Percentiles rank a stretch among this genome's conserved stretches.
These are phyloP conservation scores for Lentinus brumalis DNA, from an alignment of 768 basidiomycete species.

Conservation along the genomic window DNA sequence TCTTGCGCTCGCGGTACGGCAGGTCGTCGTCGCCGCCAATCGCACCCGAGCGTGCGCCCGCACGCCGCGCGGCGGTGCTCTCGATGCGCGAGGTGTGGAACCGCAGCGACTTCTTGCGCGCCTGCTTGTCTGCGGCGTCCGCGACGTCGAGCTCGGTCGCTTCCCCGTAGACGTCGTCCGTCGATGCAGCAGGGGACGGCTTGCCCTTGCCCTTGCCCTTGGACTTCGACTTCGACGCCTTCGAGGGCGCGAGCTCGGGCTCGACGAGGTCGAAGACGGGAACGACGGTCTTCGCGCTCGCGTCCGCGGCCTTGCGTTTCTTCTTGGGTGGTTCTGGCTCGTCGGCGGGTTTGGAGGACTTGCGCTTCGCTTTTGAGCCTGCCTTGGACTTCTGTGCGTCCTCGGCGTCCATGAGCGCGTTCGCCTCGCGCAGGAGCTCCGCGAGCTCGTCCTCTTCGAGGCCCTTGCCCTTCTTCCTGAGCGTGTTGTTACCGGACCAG, in stretches of 20 bases:
- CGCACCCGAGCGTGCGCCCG: conserved; percentile 68
- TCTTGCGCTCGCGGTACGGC: conserved; percentile 79
- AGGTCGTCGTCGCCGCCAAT: conserved; percentile 94
- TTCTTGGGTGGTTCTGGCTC: conserved; percentile 56
- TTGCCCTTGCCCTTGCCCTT: conserved; percentile 24
- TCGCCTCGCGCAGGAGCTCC: conserved; percentile 57
- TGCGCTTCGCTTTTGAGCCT: conserved; percentile 25
- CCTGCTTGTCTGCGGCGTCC: conserved; percentile 83
- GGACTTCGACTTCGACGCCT: conserved; percentile 30
- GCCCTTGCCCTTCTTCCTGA: conserved; percentile 20
- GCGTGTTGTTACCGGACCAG: conserved; percentile 16
- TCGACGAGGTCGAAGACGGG: conserved; percentile 78
- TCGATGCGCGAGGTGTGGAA: conserved; percentile 96
- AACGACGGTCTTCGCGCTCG: conserved; percentile 18
- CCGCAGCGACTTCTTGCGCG: conserved; percentile 78
- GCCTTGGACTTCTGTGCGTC: conserved; percentile 16
- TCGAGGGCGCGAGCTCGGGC: conserved; percentile 61
- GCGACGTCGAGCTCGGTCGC: conserved; percentile 62
- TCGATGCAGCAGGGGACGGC: conserved; percentile 47
- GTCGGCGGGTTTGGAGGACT: conserved; percentile 22
- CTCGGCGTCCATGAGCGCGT: conserved; percentile 19
- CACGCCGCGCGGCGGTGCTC: conserved; percentile 72
- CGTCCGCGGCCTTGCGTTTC: conserved; percentile 51
- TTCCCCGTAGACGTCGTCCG: conserved; percentile 84
- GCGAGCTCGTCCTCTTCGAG: conserved; percentile 53